Conservation (phyloP, 768 basidiomycete species). For the Scleroderma citrinum region DNA sequence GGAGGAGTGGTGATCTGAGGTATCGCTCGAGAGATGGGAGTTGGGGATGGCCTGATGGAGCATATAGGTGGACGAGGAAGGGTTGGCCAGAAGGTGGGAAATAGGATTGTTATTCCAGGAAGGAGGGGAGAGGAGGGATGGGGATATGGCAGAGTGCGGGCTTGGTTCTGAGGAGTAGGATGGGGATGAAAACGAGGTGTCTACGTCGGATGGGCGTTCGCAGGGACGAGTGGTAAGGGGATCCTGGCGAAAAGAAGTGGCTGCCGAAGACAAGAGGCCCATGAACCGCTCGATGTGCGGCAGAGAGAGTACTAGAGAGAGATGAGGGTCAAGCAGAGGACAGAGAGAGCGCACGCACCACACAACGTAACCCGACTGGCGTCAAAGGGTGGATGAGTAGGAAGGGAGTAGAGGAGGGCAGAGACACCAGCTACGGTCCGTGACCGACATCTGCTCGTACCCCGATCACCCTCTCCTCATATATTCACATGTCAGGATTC, state of each 20-base stretch:
- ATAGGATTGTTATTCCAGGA: constrained; percentile 31
- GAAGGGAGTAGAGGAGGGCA: constrained; percentile 9
- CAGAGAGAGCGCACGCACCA: constrained; percentile 5
- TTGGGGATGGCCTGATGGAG: constrained; percentile 9
- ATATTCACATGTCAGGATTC: background rate
- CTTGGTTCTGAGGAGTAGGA: constrained; percentile 17
- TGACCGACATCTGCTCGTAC: background rate
- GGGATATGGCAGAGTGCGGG: constrained; percentile 28
- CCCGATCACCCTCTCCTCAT: background rate
- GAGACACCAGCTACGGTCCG: too few species aligned
- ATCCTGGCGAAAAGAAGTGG: constrained; percentile 24
- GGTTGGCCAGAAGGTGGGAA: constrained; percentile 10
- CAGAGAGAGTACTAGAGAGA: background rate
- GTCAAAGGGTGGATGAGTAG: background rate
- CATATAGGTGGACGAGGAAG: constrained; percentile 16
- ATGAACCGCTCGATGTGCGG: constrained; percentile 16
- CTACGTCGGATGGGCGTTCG: constrained; percentile 32
- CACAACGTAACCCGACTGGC: background rate
- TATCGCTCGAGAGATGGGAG: constrained; percentile 11
- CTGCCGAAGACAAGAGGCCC: constrained; percentile 31
- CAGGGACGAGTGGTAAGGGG: constrained; percentile 20
- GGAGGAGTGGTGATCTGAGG: constrained; percentile 1
- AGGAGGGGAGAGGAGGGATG: constrained; percentile 29
- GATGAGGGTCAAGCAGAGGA: constrained; percentile 1
- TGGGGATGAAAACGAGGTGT: constrained; percentile 27